phyloP scores from a whole-genome alignment of 495 filamentous ascomycete genomes.

The Aspergillus campestris region DNA sequence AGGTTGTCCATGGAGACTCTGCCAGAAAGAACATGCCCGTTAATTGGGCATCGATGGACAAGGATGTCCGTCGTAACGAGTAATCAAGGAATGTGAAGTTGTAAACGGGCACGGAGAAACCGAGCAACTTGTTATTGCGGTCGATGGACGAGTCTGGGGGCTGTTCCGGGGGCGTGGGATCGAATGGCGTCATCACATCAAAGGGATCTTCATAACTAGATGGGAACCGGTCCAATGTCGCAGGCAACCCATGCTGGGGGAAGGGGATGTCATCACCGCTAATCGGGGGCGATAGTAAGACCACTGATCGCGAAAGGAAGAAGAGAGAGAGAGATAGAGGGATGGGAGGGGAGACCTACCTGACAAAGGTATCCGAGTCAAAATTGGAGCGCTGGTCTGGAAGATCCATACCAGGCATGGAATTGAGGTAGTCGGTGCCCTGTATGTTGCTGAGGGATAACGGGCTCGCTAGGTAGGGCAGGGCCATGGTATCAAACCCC shows the following conservation, averaged over 20 bases:
- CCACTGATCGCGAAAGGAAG: too few species aligned
- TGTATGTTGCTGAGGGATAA: constrained; percentile 46
- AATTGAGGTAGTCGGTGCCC: constrained; percentile 43
- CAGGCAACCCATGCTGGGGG: constrained; percentile 22
- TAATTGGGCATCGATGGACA: constrained; percentile 71
- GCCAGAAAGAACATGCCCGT: constrained; percentile 96
- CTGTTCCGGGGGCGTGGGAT: constrained; percentile 33
- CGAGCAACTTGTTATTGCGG: constrained; percentile 70
- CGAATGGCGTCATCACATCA: constrained; percentile 44
- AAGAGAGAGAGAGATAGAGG: neutral
- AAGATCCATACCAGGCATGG: constrained; percentile 45
- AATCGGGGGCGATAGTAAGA: constrained; percentile 1
- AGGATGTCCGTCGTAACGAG: constrained; percentile 47
- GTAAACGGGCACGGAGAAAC: constrained; percentile 64
- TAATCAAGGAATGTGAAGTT: constrained; percentile 64
- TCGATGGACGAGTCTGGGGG: constrained; percentile 45
- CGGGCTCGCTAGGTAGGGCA: constrained; percentile 52
- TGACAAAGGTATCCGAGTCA: constrained; percentile 51
- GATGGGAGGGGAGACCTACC: constrained; percentile 27
- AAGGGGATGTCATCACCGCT: constrained; percentile 38
- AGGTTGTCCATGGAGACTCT: constrained; percentile 64
- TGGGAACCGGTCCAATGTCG: constrained; percentile 32
- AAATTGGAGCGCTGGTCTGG: constrained; percentile 50
- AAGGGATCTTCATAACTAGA: constrained; percentile 63
- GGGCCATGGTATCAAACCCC: constrained; percentile 56